These are phyloP conservation scores for Adansonia grandidieri DNA, from an alignment of 441 rosid species.

Conservation along the genomic window DNA sequence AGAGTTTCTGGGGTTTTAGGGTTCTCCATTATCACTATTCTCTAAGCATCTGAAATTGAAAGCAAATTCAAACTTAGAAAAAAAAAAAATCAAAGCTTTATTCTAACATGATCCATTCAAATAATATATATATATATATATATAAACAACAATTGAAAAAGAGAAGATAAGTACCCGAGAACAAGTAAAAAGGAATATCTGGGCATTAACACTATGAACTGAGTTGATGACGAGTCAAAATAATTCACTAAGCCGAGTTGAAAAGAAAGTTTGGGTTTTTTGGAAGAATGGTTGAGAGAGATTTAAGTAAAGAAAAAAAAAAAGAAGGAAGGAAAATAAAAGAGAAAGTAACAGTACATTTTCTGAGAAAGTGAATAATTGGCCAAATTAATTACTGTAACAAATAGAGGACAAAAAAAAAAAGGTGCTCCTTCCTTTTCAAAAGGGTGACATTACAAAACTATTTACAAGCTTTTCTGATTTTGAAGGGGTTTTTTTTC, in stretches of 20 bases:
- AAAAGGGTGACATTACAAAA: too few species aligned
- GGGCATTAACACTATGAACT: slow-evolving; percentile 20
- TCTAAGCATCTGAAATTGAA: slow-evolving; percentile 34
- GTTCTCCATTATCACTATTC: slow-evolving; percentile 38
- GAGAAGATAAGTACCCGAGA: slow-evolving; percentile 25
- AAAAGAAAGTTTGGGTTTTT: neutral
- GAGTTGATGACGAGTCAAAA: neutral
- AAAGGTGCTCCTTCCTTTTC: too few species aligned
- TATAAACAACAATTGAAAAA: neutral
- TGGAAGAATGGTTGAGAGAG: neutral
- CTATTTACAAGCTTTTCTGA: too few species aligned
- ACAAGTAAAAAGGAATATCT: neutral
- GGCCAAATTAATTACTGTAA: too few species aligned
- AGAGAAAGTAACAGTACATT: neutral
- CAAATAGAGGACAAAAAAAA: too few species aligned
- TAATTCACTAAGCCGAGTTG: slow-evolving; percentile 20
- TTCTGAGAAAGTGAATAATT: too few species aligned
- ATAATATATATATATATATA: neutral
- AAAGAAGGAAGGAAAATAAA: neutral
- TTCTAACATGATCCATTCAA: neutral
- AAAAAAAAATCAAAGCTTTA: slow-evolving; percentile 12
- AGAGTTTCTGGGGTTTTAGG: slow-evolving; percentile 46
- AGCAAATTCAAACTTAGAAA: neutral
- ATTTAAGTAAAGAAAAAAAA: neutral
- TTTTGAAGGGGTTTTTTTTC: too few species aligned